Evolutionary conservation across 352 stramenopile species (phyloP), one percentile per base, ranked within the genome.

Genomic region (Proteromonas lacertae): DNA sequence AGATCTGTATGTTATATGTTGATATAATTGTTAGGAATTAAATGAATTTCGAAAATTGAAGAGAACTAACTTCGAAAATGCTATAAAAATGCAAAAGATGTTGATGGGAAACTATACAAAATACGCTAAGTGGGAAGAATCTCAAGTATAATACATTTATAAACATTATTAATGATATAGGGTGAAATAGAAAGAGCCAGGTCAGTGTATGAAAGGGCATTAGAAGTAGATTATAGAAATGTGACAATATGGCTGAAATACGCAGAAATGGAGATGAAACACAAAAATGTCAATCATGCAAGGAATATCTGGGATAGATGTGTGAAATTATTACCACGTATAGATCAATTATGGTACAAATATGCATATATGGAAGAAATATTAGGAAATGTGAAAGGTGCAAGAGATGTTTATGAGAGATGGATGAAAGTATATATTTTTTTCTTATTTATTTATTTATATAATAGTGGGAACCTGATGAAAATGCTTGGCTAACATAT

Each of bases 351-450:
- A 35, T 98, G 87, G 87, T 96, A 96, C 68, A 96, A 96, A 53
- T 98, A 95, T 51, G 75, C 77, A 24, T 96, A 93, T 55, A 89
- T 98, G 72, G 83, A 98, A 60, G 86, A 96, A 56, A 92, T 93
- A 69, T 57, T 93, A 32, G 76, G 80, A 38, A 82, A 94, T 44
- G 52, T 89, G 14, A 62, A 69, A 39, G 78, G 74, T 38, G 82
- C 74, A 35, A 59, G 83, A 3, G 62, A 66, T 0, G 66, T 98
- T 2, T 98, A 95, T 53, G 81, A 96, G 56, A 61, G 86, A 38
- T 87, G 71, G 68, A 70, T 70, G 60, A 48, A 59, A 24, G 30
- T 13, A 30, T 19, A 13, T 25, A 30, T 36, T n/a, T 13, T 13
- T 25, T 31, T 25, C 17, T 31, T 30, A 13, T 25, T 13, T 31